These are phyloP conservation scores for Viola odorata DNA, from an alignment of 345 rosid species.

Conservation along the genomic window DNA sequence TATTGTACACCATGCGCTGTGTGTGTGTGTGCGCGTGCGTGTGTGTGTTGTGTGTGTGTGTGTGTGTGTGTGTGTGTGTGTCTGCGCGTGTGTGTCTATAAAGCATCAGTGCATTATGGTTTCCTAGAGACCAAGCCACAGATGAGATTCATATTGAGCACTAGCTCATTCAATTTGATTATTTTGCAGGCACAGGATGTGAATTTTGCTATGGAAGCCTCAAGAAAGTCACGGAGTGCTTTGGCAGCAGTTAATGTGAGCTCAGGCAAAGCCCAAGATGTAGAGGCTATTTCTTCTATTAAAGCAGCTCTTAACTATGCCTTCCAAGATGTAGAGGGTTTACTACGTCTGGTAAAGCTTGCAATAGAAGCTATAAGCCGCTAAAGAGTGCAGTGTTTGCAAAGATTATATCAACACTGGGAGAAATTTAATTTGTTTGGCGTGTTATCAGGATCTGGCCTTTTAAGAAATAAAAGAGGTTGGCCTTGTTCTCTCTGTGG, in stretches of 20 bases:
- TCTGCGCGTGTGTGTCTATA: too few relatives aligned
- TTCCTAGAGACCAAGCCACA: too few relatives aligned
- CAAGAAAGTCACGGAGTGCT: slow-evolving; percentile 74
- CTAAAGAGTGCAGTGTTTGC: slow-evolving; percentile 24
- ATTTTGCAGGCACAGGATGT: slow-evolving; percentile 69
- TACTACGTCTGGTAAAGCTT: slow-evolving; percentile 67
- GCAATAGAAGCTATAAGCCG: slow-evolving; percentile 76
- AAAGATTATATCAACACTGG: slow-evolving; percentile 15
- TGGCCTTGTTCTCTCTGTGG: slow-evolving; percentile 9
- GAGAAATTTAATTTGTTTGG: slow-evolving; percentile 8
- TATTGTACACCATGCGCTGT: neutral
- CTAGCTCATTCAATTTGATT: too few relatives aligned
- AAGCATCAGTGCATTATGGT: too few relatives aligned
- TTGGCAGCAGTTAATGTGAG: slow-evolving; percentile 51
- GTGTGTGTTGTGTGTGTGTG: too few relatives aligned
- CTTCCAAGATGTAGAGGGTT: slow-evolving; percentile 87
- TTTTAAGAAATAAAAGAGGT: slow-evolving; percentile 9
- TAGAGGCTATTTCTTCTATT: slow-evolving; percentile 57
- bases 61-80: too few relatives aligned
- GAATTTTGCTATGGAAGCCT: slow-evolving; percentile 86
- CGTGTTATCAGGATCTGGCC: slow-evolving; percentile 15
- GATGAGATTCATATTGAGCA: too few relatives aligned
- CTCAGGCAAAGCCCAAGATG: slow-evolving; percentile 43
- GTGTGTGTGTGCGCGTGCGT: too few relatives aligned
- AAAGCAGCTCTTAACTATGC: slow-evolving; percentile 87